Base-by-base conservation (phyloP, 768 basidiomycete genomes). In the Lentinus brumalis region DNA sequence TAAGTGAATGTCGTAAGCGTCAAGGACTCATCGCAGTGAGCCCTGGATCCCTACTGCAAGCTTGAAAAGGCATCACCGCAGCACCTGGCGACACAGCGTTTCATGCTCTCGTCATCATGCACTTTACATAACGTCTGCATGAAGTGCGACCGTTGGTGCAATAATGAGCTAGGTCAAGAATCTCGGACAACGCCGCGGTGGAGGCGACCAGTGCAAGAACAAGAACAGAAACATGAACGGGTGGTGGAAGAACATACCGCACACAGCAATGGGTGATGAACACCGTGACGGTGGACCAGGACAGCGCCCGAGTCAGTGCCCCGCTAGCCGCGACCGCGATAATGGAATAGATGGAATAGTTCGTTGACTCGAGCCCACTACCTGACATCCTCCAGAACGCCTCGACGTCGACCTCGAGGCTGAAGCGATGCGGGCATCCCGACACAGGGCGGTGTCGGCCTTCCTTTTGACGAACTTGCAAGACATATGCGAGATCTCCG, bases 191-290 rank as follows among this genome's bases (percentile, higher is more conserved):
- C 46, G 14, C 46, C 46, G 46, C 29, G 21, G 46, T 26, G 46
- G 46, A 29, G 10, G 44, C 2, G 44, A 8, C 31, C 45, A 15
- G 53, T 29, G 32, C 55, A 46, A 26, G 46, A 26, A 46, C 46
- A 40, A 44, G 29, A 39, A 44, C 35, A 21, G 42, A 53, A 31
- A 30, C 30, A 18, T 21, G 18, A 14, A n/a, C 16, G 14, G 26
- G 26, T 26, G 21, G 21, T 5, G 15, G 26, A 49, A 39, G 44
- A 16, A 39, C 60, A 31, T 51, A 56, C 49, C 38, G 11, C 39
- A 53, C 40, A 60, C 53, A 41, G 53, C 59, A 60, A 54, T 53
- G 45, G 47, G 47, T 30, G 59, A 54, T 60, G 40, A 46, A 55
- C 21, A 26, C 55, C 53, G 31, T 5, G 53, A 31, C 32, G 39